A percentile compares a stretch with the other conserved stretches of the same genome.
These are phyloP conservation scores for Phtheirospermum japonicum DNA, from an alignment of 257 asterid genomes.

Conservation along the genomic window DNA sequence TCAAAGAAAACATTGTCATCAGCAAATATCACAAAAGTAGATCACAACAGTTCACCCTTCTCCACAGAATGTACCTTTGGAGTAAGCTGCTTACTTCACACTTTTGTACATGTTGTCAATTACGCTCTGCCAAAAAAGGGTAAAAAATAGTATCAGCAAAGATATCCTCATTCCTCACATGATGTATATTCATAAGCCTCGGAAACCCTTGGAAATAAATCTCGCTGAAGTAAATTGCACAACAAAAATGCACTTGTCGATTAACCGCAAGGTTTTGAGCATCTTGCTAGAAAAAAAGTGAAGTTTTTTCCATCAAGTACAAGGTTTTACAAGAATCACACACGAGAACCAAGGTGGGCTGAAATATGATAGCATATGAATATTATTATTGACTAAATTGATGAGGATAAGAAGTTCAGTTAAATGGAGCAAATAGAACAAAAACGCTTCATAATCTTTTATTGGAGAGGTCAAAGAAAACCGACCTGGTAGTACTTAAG, in stretches of 20 bases:
- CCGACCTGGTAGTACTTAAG: conserved; percentile 83
- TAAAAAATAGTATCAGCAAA: neutral
- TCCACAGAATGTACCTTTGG: neutral
- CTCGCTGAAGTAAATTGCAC: too few species aligned
- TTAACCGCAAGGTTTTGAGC: neutral
- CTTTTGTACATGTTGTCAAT: conserved; percentile 76
- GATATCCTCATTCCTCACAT: neutral
- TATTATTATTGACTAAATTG: too few species aligned
- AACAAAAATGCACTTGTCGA: neutral
- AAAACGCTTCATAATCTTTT: conserved; percentile 14
- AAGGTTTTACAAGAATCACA: too few species aligned
- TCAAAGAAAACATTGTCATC: neutral
- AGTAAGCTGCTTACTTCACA: conserved; percentile 41
- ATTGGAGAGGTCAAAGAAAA: conserved; percentile 7
- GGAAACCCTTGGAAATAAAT: too few species aligned
- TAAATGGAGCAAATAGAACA: neutral
- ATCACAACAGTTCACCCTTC: neutral
- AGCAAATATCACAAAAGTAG: neutral
- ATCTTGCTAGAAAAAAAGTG: neutral
- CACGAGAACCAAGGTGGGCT: too few species aligned
- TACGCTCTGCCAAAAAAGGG: conserved; percentile 43
- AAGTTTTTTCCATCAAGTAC: neutral
- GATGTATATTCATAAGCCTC: neutral
- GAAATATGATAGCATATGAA: too few species aligned
- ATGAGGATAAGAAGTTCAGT: too few species aligned